Evolutionary conservation across 768 basidiomycete genomes (phyloP).

Genomic region (Boletus sp.): DNA sequence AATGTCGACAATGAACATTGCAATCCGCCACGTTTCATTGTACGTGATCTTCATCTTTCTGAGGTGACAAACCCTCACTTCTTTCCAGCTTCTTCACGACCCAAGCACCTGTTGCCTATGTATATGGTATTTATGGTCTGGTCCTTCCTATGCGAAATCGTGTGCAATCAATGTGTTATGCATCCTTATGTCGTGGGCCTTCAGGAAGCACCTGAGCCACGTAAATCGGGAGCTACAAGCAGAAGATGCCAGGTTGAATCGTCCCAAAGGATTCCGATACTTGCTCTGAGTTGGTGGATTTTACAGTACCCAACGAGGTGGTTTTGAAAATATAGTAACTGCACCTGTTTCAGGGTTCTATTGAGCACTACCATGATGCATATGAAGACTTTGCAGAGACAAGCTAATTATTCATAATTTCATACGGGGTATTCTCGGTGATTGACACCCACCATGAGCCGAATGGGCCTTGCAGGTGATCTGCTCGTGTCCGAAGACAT

Average conservation of each 20-base stretch:
- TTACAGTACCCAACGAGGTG: not conserved
- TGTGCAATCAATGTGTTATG: slow-evolving; percentile 60
- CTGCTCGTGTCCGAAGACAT: not conserved
- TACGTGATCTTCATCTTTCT: no score
- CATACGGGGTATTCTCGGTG: slow-evolving; percentile 14
- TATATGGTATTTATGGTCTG: no score
- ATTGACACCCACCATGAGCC: not conserved
- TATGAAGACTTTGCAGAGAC: not conserved
- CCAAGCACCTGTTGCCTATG: no score
- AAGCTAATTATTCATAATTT: not conserved
- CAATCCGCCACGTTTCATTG: no score
- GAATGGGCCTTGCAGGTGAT: not conserved
- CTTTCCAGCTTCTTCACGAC: no score
- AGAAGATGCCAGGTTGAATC: slow-evolving; percentile 35
- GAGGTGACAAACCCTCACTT: no score
- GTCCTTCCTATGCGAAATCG: slow-evolving; percentile 64
- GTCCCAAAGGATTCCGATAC: slow-evolving; percentile 43
- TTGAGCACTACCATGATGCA: not conserved
- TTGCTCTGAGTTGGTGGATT: slow-evolving; percentile 33
- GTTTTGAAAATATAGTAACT: not conserved
- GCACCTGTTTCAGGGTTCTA: not conserved
- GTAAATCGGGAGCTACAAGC: slow-evolving; percentile 41
- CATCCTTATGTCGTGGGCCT: slow-evolving; percentile 49
- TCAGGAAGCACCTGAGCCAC: slow-evolving; percentile 42
- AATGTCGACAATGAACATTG: no score